Conservation (phyloP, 1,284 basidiomycete genomes). For the Somion occarium region DNA sequence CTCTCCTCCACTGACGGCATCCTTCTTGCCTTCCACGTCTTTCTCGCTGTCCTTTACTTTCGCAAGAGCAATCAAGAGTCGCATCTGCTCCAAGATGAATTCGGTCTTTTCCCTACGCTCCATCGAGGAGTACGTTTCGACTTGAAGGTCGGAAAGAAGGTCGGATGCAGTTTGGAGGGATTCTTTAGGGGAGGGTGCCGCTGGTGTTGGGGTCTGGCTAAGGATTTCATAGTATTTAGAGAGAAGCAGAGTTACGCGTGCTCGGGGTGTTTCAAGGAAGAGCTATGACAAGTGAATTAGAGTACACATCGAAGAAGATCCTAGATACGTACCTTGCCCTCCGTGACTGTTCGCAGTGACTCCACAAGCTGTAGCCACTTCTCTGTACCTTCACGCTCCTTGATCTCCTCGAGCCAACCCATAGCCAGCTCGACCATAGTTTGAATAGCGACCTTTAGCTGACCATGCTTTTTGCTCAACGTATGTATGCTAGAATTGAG, state of each 20-base stretch:
- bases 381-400: conserved; percentile 60
- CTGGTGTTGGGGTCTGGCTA: conserved; percentile 36
- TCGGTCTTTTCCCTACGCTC: conserved; percentile 97
- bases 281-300: conserved; percentile 53
- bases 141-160: conserved; percentile 90
- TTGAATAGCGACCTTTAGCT: conserved; percentile 88
- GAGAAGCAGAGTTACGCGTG: conserved; percentile 85
- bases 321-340: conserved; percentile 79
- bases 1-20: conserved; percentile 64
- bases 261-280: conserved; percentile 95
- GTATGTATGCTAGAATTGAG: conserved; percentile 73
- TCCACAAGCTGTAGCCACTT: conserved; percentile 87
- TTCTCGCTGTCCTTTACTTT: conserved; percentile 62
- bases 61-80: conserved; percentile 73
- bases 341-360: conserved; percentile 88
- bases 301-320: conserved; percentile 1
- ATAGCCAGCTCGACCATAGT: conserved; percentile 87
- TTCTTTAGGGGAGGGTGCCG: conserved; percentile 49
- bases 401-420: conserved; percentile 74
- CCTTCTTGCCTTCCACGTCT: conserved; percentile 50
- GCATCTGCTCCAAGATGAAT: conserved; percentile 98
- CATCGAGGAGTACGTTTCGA: conserved; percentile 99
- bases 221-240: conserved; percentile 81
- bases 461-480: conserved; percentile 96
- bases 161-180: conserved; percentile 83